A percentile compares a stretch with the other conserved stretches of the same genome.
Conservation (phyloP, 1,284 basidiomycete species). For the Ganoderma lucidum region DNA sequence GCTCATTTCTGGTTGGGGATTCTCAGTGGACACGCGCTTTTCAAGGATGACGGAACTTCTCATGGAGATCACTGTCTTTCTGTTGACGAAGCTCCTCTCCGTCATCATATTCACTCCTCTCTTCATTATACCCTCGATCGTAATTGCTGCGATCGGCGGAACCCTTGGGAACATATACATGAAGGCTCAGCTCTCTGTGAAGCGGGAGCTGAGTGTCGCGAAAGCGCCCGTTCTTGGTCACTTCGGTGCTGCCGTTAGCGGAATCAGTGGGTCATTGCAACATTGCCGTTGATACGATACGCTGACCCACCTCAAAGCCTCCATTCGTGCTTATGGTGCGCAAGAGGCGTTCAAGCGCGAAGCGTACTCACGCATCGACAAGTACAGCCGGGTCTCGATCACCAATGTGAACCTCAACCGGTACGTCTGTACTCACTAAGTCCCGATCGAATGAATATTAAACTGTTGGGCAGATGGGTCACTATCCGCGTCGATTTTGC, state of each 20-base stretch:
- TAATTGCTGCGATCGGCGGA: slow-evolving; percentile 53
- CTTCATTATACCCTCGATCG: slow-evolving; percentile 48
- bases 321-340: slow-evolving; percentile 69
- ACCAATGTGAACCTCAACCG: slow-evolving; percentile 64
- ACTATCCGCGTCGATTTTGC: slow-evolving; percentile 50
- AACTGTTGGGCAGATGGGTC: slow-evolving; percentile 28
- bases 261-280: slow-evolving; percentile 57
- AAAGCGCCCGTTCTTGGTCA: slow-evolving; percentile 72
- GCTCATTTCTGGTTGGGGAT: slow-evolving; percentile 2
- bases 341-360: slow-evolving; percentile 55
- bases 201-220: slow-evolving; percentile 77
- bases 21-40: slow-evolving; percentile 15
- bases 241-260: slow-evolving; percentile 73
- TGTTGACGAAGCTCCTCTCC: slow-evolving; percentile 50
- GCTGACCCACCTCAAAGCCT: slow-evolving; percentile 47
- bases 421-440: slow-evolving; percentile 7
- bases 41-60: slow-evolving; percentile 24
- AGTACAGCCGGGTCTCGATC: slow-evolving; percentile 53
- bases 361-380: slow-evolving; percentile 55
- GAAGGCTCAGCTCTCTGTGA: slow-evolving; percentile 77
- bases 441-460: background rate
- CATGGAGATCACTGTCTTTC: slow-evolving; percentile 40
- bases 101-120: slow-evolving; percentile 55
- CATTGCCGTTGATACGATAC: background rate
- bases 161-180: slow-evolving; percentile 62